Evolutionary conservation across 1,284 basidiomycete genomes (phyloP).

Genomic region (Puccinia hordei): DNA sequence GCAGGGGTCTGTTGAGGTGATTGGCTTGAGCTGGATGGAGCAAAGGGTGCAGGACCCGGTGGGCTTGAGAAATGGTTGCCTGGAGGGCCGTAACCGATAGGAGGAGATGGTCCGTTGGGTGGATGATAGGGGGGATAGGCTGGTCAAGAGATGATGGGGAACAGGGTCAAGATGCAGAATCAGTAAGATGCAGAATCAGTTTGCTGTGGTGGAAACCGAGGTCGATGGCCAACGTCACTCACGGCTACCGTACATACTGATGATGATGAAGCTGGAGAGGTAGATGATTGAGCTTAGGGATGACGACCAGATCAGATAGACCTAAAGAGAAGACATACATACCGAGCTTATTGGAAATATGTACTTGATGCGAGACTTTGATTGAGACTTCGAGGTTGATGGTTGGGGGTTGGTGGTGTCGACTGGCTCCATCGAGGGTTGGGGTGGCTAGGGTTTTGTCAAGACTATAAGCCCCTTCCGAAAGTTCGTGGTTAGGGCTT

Average conservation of each 20-base stretch:
- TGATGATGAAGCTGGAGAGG: too few species aligned
- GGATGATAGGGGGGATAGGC: constrained; percentile 45
- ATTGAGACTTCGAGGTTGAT: too few species aligned
- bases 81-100: constrained; percentile 28
- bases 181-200: not conserved
- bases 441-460: too few species aligned
- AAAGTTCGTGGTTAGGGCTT: too few species aligned
- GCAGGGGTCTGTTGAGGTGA: constrained; percentile 24
- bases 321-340: too few species aligned
- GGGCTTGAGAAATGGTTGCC: constrained; percentile 13
- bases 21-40: constrained; percentile 14
- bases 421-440: too few species aligned
- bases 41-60: constrained; percentile 22
- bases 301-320: too few species aligned
- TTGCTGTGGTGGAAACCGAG: not conserved
- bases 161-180: not conserved
- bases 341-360: too few species aligned
- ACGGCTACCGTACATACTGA: constrained; percentile 17
- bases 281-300: too few species aligned
- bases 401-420: too few species aligned
- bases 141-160: not conserved
- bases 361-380: too few species aligned
- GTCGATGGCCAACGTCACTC: not conserved
- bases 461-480: too few species aligned
- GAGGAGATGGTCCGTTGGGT: constrained; percentile 23